Conservation (phyloP, 2,329 filamentous ascomycete species). For the Leptographium galeiforme region DNA sequence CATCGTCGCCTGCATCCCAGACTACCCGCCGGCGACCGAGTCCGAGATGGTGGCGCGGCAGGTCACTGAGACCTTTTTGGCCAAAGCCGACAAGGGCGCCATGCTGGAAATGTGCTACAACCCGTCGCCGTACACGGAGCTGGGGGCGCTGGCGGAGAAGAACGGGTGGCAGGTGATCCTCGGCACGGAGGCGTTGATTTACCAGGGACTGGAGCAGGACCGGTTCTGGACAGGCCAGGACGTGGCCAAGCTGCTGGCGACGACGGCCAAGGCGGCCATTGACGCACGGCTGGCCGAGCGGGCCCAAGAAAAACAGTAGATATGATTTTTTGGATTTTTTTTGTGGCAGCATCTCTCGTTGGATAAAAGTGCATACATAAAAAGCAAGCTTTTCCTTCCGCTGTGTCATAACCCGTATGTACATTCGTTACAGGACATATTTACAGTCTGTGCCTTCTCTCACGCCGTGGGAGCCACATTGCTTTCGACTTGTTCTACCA, state of each 20-base stretch:
- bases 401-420: too few relatives aligned
- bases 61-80: neutral
- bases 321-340: neutral
- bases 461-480: too few relatives aligned
- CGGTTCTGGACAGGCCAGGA: conserved; percentile 51
- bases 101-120: conserved; percentile 80
- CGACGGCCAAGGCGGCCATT: conserved; percentile 41
- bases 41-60: conserved; percentile 48
- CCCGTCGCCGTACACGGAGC: conserved; percentile 53
- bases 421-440: too few relatives aligned
- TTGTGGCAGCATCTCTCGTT: too few relatives aligned
- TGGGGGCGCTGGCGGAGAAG: conserved; percentile 45
- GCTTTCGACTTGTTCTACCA: neutral
- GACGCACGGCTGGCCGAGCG: conserved; percentile 24
- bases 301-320: neutral
- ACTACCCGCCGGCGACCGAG: conserved; percentile 54
- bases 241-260: conserved; percentile 44
- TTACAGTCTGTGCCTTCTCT: too few relatives aligned
- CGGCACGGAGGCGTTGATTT: conserved; percentile 65
- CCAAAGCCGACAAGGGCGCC: conserved; percentile 39
- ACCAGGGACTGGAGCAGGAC: conserved; percentile 60
- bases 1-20: conserved; percentile 62
- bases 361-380: too few relatives aligned
- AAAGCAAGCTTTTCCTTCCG: too few relatives aligned
- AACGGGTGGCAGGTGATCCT: conserved; percentile 61